Base-by-base conservation (phyloP, 805 yeast species). In the Sungouiozyma ichnusensis region DNA sequence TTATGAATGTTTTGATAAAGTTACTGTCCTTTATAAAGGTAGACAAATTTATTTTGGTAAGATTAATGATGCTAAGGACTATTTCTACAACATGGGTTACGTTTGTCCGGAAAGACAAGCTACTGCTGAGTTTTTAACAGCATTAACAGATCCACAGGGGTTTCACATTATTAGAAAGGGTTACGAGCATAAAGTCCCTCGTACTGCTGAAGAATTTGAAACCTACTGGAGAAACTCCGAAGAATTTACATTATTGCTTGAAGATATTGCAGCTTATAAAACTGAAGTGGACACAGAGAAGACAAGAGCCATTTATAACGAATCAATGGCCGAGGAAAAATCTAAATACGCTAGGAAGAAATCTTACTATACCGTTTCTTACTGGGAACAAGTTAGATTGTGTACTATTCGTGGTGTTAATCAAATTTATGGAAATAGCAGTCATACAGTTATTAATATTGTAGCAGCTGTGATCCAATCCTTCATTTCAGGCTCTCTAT, bases 401-500 rank as follows among this genome's bases (percentile, higher is more conserved):
- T 68, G 76, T 48, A 61, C 72, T 16, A 57, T 50, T 8, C 71
- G 87, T 52, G 77, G 79, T 15, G 66, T 69, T 53, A 76, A 76
- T 54, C 71, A 77, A 44, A 65, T 75, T 38, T 53, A 64, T 48
- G 83, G 83, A 52, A 83, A 81, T 53, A 68, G 65, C 45, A 79
- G 82, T 14, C 73, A 72, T 44, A 60, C 65, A 0, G 45, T 58
- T 4, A 56, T 53, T 1, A 59, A 59, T 31, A 44, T 44, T 45
- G 40, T 44, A 11, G 59, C 65, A 18, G 59, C 63, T 13, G 52
- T 73, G n/a, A 55, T 72, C 33, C 79, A 78, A 59, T 68, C 81
- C 4, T 68, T 81, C 37, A 69, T 81, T 51, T 64, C 68, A 8
- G 84, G 85, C 24, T 80, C 87, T 0, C 59, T 81, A 51, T 81